Base-by-base conservation (phyloP, 495 filamentous ascomycete species). In the Lepraria neglecta region DNA sequence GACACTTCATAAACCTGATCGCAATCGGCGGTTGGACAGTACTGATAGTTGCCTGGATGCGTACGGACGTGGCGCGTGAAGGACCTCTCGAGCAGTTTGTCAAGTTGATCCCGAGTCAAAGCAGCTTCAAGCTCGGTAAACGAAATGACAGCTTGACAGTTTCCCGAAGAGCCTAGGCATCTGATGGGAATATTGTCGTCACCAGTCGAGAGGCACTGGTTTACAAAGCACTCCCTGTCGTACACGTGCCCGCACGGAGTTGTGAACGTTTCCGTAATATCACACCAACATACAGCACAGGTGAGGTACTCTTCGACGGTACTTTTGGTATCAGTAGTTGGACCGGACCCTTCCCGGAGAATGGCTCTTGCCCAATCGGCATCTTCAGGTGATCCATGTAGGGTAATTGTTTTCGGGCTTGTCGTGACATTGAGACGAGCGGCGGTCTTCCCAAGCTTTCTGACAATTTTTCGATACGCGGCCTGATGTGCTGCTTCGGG, bases 11-110 rank as follows among this genome's bases (percentile, higher is more conserved):
- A 75, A n/a, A 76, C 61, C 4, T 62, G 63, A 28, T 63, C 62
- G 59, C 74, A 76, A 59, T 66, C 65, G 6, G 74, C 64, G 6
- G 73, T 76, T 12, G 73, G 67, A 50, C 74, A 76, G 62, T 73
- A 75, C 21, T 65, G 69, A 47, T 67, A 74, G 21, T 64, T 48
- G 0, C 50, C 56, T 6, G 68, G 65, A 28, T 69, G 67, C 4
- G 62, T 51, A 30, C 64, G 69, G 44, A 76, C 57, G 51, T 75
- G 63, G 14, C 61, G 56, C 12, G 31, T 64, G 53, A 76, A 75
- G 31, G 75, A 63, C 7, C 62, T 53, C 19, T 52, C 46, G 42
- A 73, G 65, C 46, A 76, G 35, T 10, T 70, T 65, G 40, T 82
- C 76, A 52, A 79, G 74, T 11, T 66, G 54, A 3, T 40, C 60